Conservation (phyloP, 805 yeast species). For the Lachancea waltii region DNA sequence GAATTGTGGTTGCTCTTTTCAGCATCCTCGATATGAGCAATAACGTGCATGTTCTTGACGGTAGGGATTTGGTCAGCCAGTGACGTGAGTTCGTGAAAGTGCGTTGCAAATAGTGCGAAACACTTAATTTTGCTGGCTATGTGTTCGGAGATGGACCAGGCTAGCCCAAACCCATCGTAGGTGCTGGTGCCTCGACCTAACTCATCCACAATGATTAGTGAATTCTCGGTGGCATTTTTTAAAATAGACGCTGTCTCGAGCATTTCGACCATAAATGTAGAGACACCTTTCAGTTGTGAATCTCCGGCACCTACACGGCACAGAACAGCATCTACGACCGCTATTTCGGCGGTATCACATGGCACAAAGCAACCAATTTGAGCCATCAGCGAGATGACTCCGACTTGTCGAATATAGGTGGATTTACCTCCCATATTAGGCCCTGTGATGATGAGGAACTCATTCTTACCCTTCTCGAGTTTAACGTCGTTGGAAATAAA, state of each 20-base stretch:
- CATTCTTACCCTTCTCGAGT: slow-evolving; percentile 48
- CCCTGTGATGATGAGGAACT: slow-evolving; percentile 84
- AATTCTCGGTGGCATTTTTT: slow-evolving; percentile 75
- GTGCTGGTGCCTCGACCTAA: slow-evolving; percentile 77
- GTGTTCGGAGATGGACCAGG: slow-evolving; percentile 92
- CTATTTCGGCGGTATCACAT: slow-evolving; percentile 65
- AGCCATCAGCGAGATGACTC: slow-evolving; percentile 78
- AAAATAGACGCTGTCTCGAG: slow-evolving; percentile 90
- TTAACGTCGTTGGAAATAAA: slow-evolving; percentile 89
- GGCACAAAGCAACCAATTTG: slow-evolving; percentile 92
- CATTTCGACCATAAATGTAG: slow-evolving; percentile 98
- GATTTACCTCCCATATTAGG: slow-evolving; percentile 99
- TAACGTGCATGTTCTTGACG: slow-evolving; percentile 84
- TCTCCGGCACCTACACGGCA: slow-evolving; percentile 99
- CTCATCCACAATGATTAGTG: slow-evolving; percentile 90
- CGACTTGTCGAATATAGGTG: slow-evolving; percentile 84
- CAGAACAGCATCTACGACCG: slow-evolving; percentile 82
- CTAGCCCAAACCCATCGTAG: slow-evolving; percentile 95
- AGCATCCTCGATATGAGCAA: slow-evolving; percentile 70
- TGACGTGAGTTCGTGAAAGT: slow-evolving; percentile 91
- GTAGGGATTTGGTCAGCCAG: slow-evolving; percentile 55
- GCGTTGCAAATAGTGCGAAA: slow-evolving; percentile 90
- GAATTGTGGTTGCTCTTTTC: slow-evolving; percentile 28
- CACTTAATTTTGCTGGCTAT: slow-evolving; percentile 65
- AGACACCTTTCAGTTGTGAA: slow-evolving; percentile 92